These are phyloP conservation scores for Fonsecaea pugnacius DNA, from an alignment of 2,329 filamentous ascomycete genomes.

Conservation along the genomic window DNA sequence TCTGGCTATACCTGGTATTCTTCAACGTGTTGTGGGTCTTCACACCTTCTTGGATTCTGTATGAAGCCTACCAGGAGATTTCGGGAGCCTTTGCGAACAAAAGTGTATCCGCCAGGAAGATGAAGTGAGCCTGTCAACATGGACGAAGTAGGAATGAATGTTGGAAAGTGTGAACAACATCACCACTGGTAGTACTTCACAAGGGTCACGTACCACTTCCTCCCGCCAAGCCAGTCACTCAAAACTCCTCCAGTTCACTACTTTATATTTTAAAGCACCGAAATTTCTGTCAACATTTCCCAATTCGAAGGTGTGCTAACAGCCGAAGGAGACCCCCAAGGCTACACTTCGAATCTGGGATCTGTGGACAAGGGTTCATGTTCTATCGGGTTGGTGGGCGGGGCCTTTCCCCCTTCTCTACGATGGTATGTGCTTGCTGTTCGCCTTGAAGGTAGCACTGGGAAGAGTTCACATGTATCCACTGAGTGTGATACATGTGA, in stretches of 20 bases:
- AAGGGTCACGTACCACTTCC: background rate
- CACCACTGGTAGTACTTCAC: background rate
- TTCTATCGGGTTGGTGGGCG: conserved; percentile 4
- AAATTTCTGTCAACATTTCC: background rate
- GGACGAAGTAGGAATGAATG: background rate
- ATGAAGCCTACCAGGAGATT: conserved; percentile 27
- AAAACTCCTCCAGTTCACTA: background rate
- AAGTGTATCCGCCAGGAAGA: conserved; percentile 18
- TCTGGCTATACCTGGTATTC: conserved; percentile 67
- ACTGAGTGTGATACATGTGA: background rate
- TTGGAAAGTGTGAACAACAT: background rate
- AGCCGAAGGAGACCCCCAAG: background rate
- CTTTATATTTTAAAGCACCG: background rate
- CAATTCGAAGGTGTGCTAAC: background rate
- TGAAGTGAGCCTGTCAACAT: conserved; percentile 5
- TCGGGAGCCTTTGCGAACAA: conserved; percentile 21
- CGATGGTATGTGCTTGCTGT: background rate
- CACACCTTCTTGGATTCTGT: conserved; percentile 58
- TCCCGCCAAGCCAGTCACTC: background rate
- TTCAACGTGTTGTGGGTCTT: conserved; percentile 69
- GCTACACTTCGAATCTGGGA: background rate
- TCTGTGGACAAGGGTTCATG: background rate
- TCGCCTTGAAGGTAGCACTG: background rate
- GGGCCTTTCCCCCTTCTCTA: background rate
- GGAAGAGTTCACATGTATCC: background rate